Base-by-base conservation (phyloP, 805 yeast genomes). In the Candida succiphila region DNA sequence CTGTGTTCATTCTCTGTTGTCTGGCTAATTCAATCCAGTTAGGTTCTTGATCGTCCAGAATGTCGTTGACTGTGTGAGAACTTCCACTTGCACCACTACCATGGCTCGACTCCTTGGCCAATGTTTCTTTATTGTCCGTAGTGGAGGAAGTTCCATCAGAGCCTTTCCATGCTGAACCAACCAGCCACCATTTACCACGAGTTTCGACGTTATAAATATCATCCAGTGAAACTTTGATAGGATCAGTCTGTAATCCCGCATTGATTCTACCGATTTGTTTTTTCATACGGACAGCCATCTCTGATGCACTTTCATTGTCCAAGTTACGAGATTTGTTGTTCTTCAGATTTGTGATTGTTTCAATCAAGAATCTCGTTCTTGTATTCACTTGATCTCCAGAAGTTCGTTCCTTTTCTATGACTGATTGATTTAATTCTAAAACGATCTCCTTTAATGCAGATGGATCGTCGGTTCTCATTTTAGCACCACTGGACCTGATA, bases 151-250 rank as follows among this genome's bases (percentile, higher is more conserved):
- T 14, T 19, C 17, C 24, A 5, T 16, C 3, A 15, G 63, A 60
- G 3, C 95, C 96, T 48, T 76, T 84, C 96, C 96, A 92, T 0
- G 98, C 95, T 1, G 97, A 84, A 32, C 99, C 99, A 21, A 92
- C 89, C 22, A 92, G 65, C 99, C 99, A 92, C 99, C 99, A 92
- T 57, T 89, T 92, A 37, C 99, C 99, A 42, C 76, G 75, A 1
- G 79, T 72, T 12, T 79, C 83, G 17, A 85, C 68, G 39, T 72
- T 75, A 31, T 72, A 75, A 37, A 92, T 86, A 59, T 92, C 99
- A 30, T 75, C 78, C 16, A 89, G 61, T 3, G 84, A 62, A 0
- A 92, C 97, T 43, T 83, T 86, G 18, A 92, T 65, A 2, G 98
- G 83, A 35, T 92, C 97, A 25, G 62, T 59, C 19, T 57, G 51